phyloP scores from a whole-genome alignment of 2,329 filamentous ascomycete genomes.

The Arthrinium phaeospermum region DNA sequence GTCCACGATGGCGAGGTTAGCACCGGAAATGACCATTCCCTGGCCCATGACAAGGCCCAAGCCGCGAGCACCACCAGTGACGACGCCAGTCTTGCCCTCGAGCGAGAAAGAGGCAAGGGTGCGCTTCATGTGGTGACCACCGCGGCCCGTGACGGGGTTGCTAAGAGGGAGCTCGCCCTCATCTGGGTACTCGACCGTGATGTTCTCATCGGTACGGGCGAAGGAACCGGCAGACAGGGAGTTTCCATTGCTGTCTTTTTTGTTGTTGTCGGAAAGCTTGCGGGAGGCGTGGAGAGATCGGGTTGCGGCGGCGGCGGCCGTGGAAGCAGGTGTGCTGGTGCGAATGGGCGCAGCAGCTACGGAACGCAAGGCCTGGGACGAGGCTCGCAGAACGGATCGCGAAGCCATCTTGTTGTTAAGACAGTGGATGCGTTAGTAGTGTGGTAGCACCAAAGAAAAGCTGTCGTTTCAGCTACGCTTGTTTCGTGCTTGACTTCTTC shows the following conservation, averaged over 20 bases:
- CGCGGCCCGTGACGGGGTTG: constrained; percentile 74
- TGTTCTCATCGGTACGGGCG: constrained; percentile 79
- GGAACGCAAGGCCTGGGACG: constrained; percentile 25
- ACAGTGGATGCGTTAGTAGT: constrained; percentile 17
- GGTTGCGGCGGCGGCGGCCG: not conserved
- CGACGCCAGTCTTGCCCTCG: constrained; percentile 80
- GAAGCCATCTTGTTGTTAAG: constrained; percentile 28
- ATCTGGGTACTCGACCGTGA: constrained; percentile 79
- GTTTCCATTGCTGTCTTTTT: not conserved
- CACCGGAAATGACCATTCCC: constrained; percentile 85
- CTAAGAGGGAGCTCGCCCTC: constrained; percentile 75
- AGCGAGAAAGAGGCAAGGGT: constrained; percentile 87
- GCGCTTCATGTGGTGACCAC: constrained; percentile 82
- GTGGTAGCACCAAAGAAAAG: not conserved
- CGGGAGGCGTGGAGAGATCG: constrained; percentile 5
- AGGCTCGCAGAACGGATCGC: constrained; percentile 30
- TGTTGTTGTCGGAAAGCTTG: not conserved
- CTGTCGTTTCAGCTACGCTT: not conserved
- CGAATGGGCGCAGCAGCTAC: not conserved
- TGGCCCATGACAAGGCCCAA: constrained; percentile 92
- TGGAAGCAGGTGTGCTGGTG: not conserved
- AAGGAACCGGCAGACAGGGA: constrained; percentile 60
- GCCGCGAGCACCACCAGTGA: constrained; percentile 90
- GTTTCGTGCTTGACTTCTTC: not conserved
- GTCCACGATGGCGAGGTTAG: constrained; percentile 90